A percentile compares a stretch with the other conserved stretches of the same genome.
These are phyloP conservation scores for Penicillium sp. DNA, from an alignment of 2,329 filamentous ascomycete genomes.

Conservation along the genomic window DNA sequence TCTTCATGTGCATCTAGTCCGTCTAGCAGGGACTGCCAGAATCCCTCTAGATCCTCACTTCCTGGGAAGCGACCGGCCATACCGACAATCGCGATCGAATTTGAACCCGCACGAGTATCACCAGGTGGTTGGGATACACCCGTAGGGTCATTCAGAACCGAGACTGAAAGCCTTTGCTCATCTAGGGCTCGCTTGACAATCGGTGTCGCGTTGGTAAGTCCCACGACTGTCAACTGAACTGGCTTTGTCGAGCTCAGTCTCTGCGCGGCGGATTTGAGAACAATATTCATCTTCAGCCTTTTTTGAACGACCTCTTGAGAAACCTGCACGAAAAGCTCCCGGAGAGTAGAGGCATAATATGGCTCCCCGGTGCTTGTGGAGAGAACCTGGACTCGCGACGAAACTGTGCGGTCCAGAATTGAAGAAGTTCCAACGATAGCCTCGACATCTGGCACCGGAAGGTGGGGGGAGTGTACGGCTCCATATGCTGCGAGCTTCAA, in stretches of 20 bases:
- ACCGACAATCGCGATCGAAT: slow-evolving; percentile 14
- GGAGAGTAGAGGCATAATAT: background rate
- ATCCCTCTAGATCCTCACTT: slow-evolving; percentile 5
- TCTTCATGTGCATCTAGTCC: slow-evolving; percentile 11
- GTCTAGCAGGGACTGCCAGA: slow-evolving; percentile 11
- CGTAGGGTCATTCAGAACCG: background rate
- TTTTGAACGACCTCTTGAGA: background rate
- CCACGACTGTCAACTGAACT: background rate
- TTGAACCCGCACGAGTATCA: background rate
- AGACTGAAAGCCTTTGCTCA: background rate
- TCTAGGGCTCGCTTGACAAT: background rate
- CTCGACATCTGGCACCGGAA: background rate
- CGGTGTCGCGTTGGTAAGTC: background rate
- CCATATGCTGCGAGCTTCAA: background rate
- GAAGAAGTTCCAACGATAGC: background rate
- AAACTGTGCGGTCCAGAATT: background rate
- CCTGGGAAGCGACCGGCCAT: slow-evolving; percentile 21
- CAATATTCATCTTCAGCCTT: background rate
- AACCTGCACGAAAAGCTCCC: background rate
- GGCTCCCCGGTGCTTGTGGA: background rate
- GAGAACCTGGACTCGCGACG: background rate
- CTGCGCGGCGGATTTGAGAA: background rate
- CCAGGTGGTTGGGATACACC: background rate
- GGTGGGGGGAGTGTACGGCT: background rate
- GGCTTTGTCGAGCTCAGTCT: background rate